These are phyloP conservation scores for Chytriomyces sp. DNA, from an alignment of 192 early-diverging fungal genomes.

Conservation along the genomic window DNA sequence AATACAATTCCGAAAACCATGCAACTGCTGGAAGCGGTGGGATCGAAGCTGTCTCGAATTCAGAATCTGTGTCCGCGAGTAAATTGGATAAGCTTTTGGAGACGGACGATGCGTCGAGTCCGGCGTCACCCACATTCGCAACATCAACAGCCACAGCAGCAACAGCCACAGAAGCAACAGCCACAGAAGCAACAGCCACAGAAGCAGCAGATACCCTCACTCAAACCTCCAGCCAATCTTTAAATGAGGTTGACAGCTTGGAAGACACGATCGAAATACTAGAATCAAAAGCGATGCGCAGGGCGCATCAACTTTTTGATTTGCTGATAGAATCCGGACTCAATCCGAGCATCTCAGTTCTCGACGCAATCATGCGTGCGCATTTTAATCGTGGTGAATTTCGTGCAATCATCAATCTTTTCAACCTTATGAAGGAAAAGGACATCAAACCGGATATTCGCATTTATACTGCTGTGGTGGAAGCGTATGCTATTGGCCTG, in stretches of 20 bases:
- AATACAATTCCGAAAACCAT: no score
- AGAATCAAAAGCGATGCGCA: not conserved
- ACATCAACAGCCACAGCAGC: not conserved
- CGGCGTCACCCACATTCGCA: not conserved
- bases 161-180: not conserved
- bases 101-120: not conserved
- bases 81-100: not conserved
- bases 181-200: not conserved
- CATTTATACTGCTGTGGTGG: conserved; percentile 16
- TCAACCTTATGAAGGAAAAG: conserved; percentile 3
- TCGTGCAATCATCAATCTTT: conserved; percentile 3
- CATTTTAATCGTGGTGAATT: conserved; percentile 6
- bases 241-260: not conserved
- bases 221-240: no score
- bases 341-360: not conserved
- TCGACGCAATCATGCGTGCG: conserved; percentile 26
- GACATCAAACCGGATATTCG: not conserved
- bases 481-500: conserved; percentile 14
- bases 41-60: not conserved
- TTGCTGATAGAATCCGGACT: not conserved
- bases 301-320: not conserved
- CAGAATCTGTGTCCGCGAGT: not conserved
- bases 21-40: not conserved
- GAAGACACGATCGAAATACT: not conserved
- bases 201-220: no score